phyloP scores from a whole-genome alignment of 108 stramenopile species.

The Fistulifera pelliculosa region DNA sequence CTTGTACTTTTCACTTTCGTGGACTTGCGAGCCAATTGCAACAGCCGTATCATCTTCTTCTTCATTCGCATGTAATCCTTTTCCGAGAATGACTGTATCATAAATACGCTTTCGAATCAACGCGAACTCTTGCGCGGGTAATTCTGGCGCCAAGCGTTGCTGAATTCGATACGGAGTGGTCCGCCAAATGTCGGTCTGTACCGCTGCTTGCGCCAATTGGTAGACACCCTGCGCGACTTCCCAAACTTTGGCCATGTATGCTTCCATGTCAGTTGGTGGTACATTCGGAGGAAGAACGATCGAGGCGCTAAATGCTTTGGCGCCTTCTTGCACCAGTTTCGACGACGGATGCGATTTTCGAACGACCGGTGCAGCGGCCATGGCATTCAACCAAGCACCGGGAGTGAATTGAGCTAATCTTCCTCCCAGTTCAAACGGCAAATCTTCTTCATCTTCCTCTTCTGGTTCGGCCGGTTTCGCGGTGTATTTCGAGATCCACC shows the following conservation, averaged over 20 bases:
- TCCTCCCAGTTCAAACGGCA: too few relatives aligned
- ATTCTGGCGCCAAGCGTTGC: constrained; percentile 63
- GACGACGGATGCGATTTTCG: too few relatives aligned
- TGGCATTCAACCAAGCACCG: too few relatives aligned
- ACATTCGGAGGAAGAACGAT: too few relatives aligned
- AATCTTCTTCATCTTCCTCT: neutral
- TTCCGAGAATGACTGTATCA: constrained; percentile 73
- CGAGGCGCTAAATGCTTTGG: too few relatives aligned
- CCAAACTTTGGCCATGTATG: constrained; percentile 9
- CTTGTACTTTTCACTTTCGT: constrained; percentile 52
- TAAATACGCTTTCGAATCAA: constrained; percentile 66
- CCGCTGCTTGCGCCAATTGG: constrained; percentile 26
- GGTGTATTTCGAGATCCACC: neutral
- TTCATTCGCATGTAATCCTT: constrained; percentile 43
- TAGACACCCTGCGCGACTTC: constrained; percentile 21
- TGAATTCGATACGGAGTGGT: constrained; percentile 77
- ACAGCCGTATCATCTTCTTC: constrained; percentile 38
- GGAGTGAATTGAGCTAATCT: too few relatives aligned
- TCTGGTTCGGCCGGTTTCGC: neutral
- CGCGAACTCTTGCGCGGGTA: constrained; percentile 46
- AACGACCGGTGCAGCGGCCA: too few relatives aligned
- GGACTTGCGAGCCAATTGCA: constrained; percentile 31
- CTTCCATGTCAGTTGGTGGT: constrained; percentile 17
- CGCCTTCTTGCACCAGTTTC: too few relatives aligned
- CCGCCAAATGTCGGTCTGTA: constrained; percentile 67